phyloP scores from a whole-genome alignment of 2,329 filamentous ascomycete genomes.

The Monosporascus sp. region DNA sequence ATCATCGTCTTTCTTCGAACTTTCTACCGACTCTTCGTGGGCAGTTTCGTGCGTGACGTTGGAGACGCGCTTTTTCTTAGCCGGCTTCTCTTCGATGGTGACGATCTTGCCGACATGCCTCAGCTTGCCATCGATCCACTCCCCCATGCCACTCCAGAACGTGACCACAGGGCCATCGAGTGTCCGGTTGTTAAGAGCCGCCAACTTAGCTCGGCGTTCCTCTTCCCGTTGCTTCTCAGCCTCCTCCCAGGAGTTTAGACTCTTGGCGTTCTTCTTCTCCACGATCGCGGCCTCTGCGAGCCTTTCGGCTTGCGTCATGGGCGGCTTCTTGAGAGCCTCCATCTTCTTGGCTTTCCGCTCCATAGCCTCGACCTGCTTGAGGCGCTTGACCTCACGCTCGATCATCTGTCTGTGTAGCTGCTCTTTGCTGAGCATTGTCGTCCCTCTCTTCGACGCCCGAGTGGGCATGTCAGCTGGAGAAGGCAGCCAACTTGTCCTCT shows the following conservation, averaged over 20 bases:
- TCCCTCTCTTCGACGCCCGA: slow-evolving; percentile 52
- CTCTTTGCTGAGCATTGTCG: slow-evolving; percentile 55
- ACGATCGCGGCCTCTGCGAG: slow-evolving; percentile 76
- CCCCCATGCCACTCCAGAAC: slow-evolving; percentile 87
- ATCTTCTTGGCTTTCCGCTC: slow-evolving; percentile 64
- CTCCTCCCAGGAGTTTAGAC: slow-evolving; percentile 87
- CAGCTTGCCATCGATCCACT: slow-evolving; percentile 72
- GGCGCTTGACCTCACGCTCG: slow-evolving; percentile 63
- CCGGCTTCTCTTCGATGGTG: slow-evolving; percentile 54
- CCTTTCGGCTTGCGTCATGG: slow-evolving; percentile 82
- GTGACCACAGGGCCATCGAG: slow-evolving; percentile 85
- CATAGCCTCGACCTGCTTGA: slow-evolving; percentile 65
- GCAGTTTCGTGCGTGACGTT: slow-evolving; percentile 17
- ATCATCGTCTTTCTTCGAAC: slow-evolving; percentile 19
- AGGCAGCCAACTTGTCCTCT: slow-evolving; percentile 55
- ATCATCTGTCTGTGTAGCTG: slow-evolving; percentile 66
- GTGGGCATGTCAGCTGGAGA: slow-evolving; percentile 50
- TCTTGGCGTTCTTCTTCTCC: slow-evolving; percentile 84
- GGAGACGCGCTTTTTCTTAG: slow-evolving; percentile 45
- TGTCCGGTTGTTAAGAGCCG: slow-evolving; percentile 80
- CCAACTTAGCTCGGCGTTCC: slow-evolving; percentile 74
- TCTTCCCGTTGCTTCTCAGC: slow-evolving; percentile 85
- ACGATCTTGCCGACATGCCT: slow-evolving; percentile 64
- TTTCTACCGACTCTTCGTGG: slow-evolving; percentile 12
- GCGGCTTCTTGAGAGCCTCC: slow-evolving; percentile 69